These are phyloP conservation scores for Eucalyptus marginata DNA, from an alignment of 345 rosid genomes.

Conservation along the genomic window DNA sequence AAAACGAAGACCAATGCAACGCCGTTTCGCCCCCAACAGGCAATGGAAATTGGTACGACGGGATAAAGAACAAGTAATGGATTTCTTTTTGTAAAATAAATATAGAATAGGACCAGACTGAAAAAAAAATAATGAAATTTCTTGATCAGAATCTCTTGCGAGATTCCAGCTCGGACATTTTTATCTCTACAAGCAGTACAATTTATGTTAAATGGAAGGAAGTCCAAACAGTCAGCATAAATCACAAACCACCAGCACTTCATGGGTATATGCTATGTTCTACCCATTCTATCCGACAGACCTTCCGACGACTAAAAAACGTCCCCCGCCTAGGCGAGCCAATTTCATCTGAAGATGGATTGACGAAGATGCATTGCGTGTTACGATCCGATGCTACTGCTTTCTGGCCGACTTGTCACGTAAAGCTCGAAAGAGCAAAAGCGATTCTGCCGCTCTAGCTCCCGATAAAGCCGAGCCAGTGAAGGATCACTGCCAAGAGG, in stretches of 20 bases:
- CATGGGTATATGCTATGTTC: neutral
- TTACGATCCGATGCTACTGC: neutral
- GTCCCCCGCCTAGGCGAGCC: neutral
- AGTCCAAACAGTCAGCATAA: neutral
- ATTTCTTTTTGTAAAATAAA: too few species aligned
- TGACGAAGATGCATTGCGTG: neutral
- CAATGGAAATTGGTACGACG: neutral
- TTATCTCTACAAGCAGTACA: neutral
- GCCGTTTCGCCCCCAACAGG: neutral
- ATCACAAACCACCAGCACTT: neutral
- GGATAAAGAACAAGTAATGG: neutral
- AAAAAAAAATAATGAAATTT: neutral
- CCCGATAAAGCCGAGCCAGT: constrained; percentile 70
- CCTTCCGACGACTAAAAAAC: neutral
- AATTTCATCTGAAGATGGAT: neutral
- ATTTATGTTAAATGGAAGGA: neutral
- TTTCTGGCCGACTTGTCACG: neutral
- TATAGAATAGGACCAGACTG: neutral
- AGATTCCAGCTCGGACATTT: neutral
- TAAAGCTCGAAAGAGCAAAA: neutral
- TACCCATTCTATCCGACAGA: neutral
- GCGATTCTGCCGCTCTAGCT: constrained; percentile 10
- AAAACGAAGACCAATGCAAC: neutral
- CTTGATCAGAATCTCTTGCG: neutral
- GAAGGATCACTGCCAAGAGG: constrained; percentile 70